Evolutionary conservation across 208 protist genomes (phyloP), one percentile per base, ranked within the genome.

Genomic region (Acanthamoeba quina): DNA sequence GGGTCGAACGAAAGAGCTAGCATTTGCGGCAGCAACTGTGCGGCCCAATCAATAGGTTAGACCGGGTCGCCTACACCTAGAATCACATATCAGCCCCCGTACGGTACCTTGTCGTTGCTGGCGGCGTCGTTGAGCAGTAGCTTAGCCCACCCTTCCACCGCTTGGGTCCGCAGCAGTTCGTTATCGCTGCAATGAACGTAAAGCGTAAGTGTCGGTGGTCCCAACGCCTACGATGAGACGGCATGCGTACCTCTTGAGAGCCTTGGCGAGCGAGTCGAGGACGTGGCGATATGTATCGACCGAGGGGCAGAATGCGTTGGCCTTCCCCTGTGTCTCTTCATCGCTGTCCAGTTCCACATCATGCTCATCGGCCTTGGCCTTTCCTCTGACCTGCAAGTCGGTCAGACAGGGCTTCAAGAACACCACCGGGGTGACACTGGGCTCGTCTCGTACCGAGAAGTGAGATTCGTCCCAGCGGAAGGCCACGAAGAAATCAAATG

Each of bases 391-490:
- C 26, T 68, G 26, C 10, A n/a, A 5, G 58, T 5, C 21, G 58
- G 58, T 17, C 52, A 58, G 52, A 6, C 52, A 58, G 15, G 15
- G 4, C 49, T 11, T 11, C 4, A 54, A 4, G 7, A 54, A 54
- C 49, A 54, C 11, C 49, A 54, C 49, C 49, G 49, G 49, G 49
- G 49, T 15, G 56, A n/a, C n/a, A n/a, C 15, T 31, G 62, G 62
- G n/a, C 6, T 70, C 24, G n/a, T n/a, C 15, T 4, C 68, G 37
- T 49, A 78, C 68, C 34, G 68, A 4, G 29, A 78, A 78, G 37
- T 78, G 68, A 6, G 68, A 78, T 21, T 78, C 68, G 34, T 78
- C 37, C 68, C 68, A 78, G 34, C 68, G 68, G 21, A 78, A 78
- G 34, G 68, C 37, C 29, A 49, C 24, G 34, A 78, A 49, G 34